Conservation (phyloP, 2,329 filamentous ascomycete species). For the Sclerotinia nivalis region DNA sequence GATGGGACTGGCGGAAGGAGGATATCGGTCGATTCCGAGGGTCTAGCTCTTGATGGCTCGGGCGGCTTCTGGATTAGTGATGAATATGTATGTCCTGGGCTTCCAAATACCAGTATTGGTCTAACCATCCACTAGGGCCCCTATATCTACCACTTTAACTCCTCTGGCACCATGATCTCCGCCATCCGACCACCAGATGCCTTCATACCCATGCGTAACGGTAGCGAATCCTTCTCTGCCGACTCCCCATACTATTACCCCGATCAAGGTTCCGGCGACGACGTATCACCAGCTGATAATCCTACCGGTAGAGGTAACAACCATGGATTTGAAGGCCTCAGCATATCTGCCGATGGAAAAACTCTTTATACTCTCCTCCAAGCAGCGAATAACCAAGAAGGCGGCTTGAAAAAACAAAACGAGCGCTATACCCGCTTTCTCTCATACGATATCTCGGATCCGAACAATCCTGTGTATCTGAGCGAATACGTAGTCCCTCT, state of each 20-base stretch:
- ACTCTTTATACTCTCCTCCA: slow-evolving; percentile 67
- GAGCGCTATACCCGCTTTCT: slow-evolving; percentile 62
- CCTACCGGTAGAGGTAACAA: slow-evolving; percentile 68
- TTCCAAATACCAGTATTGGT: not conserved
- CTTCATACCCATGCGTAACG: slow-evolving; percentile 64
- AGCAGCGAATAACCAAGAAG: slow-evolving; percentile 63
- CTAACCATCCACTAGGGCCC: slow-evolving; percentile 48
- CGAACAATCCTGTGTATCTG: slow-evolving; percentile 48
- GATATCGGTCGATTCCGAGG: slow-evolving; percentile 65
- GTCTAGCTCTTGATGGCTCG: slow-evolving; percentile 60
- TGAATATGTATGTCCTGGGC: slow-evolving; percentile 52
- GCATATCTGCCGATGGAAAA: slow-evolving; percentile 61
- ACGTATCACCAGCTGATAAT: slow-evolving; percentile 56
- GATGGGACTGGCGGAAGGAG: slow-evolving; percentile 58
- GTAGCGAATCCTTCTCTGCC: slow-evolving; percentile 61
- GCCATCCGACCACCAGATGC: slow-evolving; percentile 67
- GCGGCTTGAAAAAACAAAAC: slow-evolving; percentile 55
- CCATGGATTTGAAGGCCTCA: slow-evolving; percentile 73
- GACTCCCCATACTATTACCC: slow-evolving; percentile 64
- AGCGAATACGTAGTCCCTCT: slow-evolving; percentile 68
- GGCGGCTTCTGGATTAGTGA: slow-evolving; percentile 65
- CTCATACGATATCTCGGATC: slow-evolving; percentile 59
- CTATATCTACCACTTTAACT: slow-evolving; percentile 66
- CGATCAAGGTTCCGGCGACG: slow-evolving; percentile 41
- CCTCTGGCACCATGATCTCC: slow-evolving; percentile 57